Evolutionary conservation across 2,329 filamentous ascomycete genomes (phyloP), one percentile per base, ranked within the genome.

Genomic region (Colletotrichum echinochloae): DNA sequence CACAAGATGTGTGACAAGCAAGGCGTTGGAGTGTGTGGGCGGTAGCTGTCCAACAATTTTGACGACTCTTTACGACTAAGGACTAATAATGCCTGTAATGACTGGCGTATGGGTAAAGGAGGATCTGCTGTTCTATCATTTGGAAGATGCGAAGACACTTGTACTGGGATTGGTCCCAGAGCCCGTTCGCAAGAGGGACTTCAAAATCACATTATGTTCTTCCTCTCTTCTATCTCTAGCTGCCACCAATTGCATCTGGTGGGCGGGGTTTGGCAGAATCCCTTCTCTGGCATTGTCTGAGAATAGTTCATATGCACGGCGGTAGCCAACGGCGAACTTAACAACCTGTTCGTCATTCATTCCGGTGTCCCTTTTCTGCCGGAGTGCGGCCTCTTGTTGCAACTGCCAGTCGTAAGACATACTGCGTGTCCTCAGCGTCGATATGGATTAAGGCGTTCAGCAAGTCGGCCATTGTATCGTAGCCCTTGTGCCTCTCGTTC

Each of bases 371-470:
- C 88, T 92, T 28, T 85, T 81, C 9, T 83, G 83, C 30, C 92
- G 88, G 75, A 97, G 84, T 69, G 87, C 87, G 57, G 87, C 87
- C 81, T 97, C 94, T 81, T 97, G 94, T 81, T 97, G 86, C 74
- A 90, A 83, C 18, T 94, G 89, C 95, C 95, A 97, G 72, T 87
- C 88, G 76, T 97, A 97, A 97, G 62, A 97, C 95, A 77, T 90
- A 95, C 60, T 85, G 84, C 5, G 89, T 85, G 74, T 96, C 84
- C 74, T 92, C 87, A 7, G 94, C 92, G 76, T 97, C 87, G 72
- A 90, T 80, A 74, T 90, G 87, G 52, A 90, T 81, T 64, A 90
- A 88, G 11, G 84, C 85, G 63, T 88, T 83, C 37, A 90, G 82
- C 23, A 81, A 78, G 72, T 84, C 79, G 3, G 86, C 88, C 37